phyloP scores from a whole-genome alignment of 306 rosid species.

The Ormosia emarginata region DNA sequence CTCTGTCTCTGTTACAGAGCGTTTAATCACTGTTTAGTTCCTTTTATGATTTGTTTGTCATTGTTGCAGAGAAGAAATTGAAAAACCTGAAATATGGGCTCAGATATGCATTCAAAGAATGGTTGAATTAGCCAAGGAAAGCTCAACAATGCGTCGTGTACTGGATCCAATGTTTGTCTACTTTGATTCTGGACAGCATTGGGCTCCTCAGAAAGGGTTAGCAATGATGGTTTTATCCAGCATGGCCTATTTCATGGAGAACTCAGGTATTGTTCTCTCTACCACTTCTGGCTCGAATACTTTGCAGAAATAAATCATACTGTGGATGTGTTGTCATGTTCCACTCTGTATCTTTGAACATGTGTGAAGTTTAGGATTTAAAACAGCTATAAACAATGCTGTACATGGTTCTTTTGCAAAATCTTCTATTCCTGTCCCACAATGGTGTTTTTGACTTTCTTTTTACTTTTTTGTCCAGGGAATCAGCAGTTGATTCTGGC shows the following conservation, averaged over 20 bases:
- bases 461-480: constrained; percentile 45
- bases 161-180: constrained; percentile 87
- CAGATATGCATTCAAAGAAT: constrained; percentile 86
- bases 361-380: background rate
- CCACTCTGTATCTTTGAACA: background rate
- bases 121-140: constrained; percentile 89
- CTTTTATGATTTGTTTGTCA: background rate
- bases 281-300: background rate
- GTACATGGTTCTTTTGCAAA: background rate
- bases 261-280: constrained; percentile 44
- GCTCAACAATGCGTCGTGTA: constrained; percentile 84
- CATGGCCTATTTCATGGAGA: constrained; percentile 73
- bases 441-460: background rate
- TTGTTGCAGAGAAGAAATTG: constrained; percentile 76
- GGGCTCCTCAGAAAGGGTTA: constrained; percentile 74
- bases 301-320: background rate
- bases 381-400: background rate
- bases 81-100: constrained; percentile 84
- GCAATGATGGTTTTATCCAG: constrained; percentile 80
- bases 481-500: constrained; percentile 74
- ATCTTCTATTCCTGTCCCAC: background rate
- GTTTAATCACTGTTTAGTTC: background rate
- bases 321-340: background rate
- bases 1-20: background rate
- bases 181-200: constrained; percentile 76